These are phyloP conservation scores for Dioszegia aurantiaca DNA, from an alignment of 768 basidiomycete species.

Conservation along the genomic window DNA sequence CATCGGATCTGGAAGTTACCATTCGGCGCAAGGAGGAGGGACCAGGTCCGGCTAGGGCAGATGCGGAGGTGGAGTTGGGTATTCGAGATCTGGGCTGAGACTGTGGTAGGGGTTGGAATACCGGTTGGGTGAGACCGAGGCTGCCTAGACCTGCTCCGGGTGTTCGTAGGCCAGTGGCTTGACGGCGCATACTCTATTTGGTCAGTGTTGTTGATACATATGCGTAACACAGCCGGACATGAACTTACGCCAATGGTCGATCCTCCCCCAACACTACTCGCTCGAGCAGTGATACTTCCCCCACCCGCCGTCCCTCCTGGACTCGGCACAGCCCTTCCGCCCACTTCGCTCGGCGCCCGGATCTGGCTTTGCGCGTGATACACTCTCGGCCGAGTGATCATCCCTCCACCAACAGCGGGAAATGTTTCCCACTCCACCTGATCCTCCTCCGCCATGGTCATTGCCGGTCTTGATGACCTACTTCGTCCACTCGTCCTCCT, in stretches of 20 bases:
- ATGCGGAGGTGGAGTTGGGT: constrained; percentile 12
- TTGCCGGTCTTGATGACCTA: constrained; percentile 7
- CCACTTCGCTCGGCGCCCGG: constrained; percentile 56
- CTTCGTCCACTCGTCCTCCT: constrained; percentile 14
- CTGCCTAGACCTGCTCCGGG: constrained; percentile 9
- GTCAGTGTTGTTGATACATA: no score
- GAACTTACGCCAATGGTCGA: constrained; percentile 48
- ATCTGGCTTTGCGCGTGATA: constrained; percentile 81
- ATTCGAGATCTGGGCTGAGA: constrained; percentile 9
- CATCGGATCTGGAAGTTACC: constrained; percentile 40
- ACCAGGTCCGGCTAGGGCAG: constrained; percentile 20
- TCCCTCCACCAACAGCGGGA: constrained; percentile 87
- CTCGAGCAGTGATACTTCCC: constrained; percentile 47
- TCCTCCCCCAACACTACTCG: constrained; percentile 43
- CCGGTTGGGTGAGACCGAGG: constrained; percentile 6
- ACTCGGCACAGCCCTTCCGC: constrained; percentile 37
- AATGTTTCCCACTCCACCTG: constrained; percentile 75
- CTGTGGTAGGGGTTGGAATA: background rate
- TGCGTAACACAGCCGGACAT: no score
- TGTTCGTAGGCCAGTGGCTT: constrained; percentile 1
- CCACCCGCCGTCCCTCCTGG: constrained; percentile 37
- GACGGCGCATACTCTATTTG: constrained; percentile 4
- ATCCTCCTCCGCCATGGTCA: constrained; percentile 54
- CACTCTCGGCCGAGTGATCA: constrained; percentile 76
- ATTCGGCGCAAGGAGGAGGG: constrained; percentile 40